phyloP scores from a whole-genome alignment of 75 land plant genomes.

The Selaginella moellendorffii region DNA sequence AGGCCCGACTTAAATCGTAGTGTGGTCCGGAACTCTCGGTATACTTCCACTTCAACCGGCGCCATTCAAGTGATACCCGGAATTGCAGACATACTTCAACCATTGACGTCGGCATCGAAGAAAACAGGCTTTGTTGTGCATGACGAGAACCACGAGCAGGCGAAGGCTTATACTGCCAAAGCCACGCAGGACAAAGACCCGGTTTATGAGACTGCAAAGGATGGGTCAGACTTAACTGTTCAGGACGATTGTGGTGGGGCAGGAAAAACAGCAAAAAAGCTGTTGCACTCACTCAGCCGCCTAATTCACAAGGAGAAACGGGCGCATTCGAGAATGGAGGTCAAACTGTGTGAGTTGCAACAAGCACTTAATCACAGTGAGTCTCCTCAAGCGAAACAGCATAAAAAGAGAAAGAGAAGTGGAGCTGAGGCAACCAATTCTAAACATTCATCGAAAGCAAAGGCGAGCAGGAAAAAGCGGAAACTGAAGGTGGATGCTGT shows the following conservation, averaged over 20 bases:
- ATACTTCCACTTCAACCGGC: not conserved
- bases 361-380: not conserved
- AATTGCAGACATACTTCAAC: not conserved
- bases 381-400: not conserved
- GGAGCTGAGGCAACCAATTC: too few species aligned
- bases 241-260: not conserved
- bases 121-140: too few species aligned
- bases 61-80: not conserved
- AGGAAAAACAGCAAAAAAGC: not conserved
- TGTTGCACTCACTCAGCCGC: slow-evolving; percentile 13
- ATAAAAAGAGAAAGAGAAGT: not conserved
- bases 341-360: slow-evolving; percentile 14
- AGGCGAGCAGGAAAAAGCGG: not conserved
- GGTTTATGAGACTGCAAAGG: not conserved
- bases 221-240: not conserved
- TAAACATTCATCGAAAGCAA: not conserved
- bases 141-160: too few species aligned
- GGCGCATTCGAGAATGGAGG: slow-evolving; percentile 19
- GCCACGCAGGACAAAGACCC: slow-evolving; percentile 13
- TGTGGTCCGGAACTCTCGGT: too few species aligned
- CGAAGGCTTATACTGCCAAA: too few species aligned
- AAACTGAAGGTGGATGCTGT: not conserved
- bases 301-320: slow-evolving; percentile 23
- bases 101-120: too few species aligned
- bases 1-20: too few species aligned